Base-by-base conservation (phyloP, 768 basidiomycete species). In the Xanthoconium stramineum region DNA sequence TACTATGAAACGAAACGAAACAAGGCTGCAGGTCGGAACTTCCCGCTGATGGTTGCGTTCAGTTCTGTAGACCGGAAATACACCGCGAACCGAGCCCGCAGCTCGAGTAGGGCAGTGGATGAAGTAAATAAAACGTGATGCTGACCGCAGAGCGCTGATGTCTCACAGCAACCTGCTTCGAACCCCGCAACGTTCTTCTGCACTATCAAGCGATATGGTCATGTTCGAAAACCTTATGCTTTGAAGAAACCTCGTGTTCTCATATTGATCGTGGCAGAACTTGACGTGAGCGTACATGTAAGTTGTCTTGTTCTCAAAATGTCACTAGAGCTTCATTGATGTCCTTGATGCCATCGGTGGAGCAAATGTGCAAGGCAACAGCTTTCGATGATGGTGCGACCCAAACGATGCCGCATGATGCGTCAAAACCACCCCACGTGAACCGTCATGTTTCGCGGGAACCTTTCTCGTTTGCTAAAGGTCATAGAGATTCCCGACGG, bases 161-260 rank as follows among this genome's bases (percentile, higher is more conserved):
- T 58, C 65, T 53, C 62, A 50, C 55, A 58, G 37, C 29, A 46
- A 14, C 39, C 39, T 24, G 46, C 48, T 67, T 66, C 54, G 65
- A 52, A 64, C 62, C 66, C 67, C 62, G 47, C 58, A 56, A 58
- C 62, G 67, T 61, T 67, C 66, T 59, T 56, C 50, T 64, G 53
- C 50, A 44, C 59, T 52, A 44, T 52, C 57, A 63, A 59, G 47
- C 52, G 59, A 65, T 35, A 39, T 64, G 36, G 61, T 57, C 59
- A 49, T 10, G 62, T 54, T 52, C 50, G 39, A 9, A 50, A 54
- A 48, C 37, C 45, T 48, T 44, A 52, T 36, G 46, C 19, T 48
- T 43, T 56, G 38, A 29, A 55, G 29, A 28, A 40, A 56, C 32
- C 24, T 44, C 42, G 35, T 61, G 37, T 52, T 66, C 14, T 35